These are phyloP conservation scores for Pichia occidentalis DNA, from an alignment of 805 yeast genomes.

Conservation along the genomic window DNA sequence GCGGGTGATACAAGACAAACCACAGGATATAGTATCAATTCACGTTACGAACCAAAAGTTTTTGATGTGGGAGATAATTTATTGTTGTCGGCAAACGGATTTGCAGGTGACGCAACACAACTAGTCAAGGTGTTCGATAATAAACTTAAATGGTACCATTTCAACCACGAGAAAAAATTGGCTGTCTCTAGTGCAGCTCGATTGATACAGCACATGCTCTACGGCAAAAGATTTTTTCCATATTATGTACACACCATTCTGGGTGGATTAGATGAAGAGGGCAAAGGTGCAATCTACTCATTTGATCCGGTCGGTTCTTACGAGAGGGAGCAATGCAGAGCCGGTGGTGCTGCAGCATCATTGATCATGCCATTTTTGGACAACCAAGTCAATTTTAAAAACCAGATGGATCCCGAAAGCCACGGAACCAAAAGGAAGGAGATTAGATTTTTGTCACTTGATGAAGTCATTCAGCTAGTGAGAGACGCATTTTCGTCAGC, in stretches of 20 bases:
- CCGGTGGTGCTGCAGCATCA: slow-evolving; percentile 96
- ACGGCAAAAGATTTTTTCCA: slow-evolving; percentile 93
- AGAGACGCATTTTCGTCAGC: slow-evolving; percentile 94
- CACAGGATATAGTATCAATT: slow-evolving; percentile 86
- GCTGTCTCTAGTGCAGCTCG: slow-evolving; percentile 75
- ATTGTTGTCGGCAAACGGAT: slow-evolving; percentile 89
- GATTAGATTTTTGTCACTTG: slow-evolving; percentile 60
- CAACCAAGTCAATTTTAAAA: slow-evolving; percentile 93
- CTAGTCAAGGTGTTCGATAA: slow-evolving; percentile 67
- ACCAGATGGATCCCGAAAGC: slow-evolving; percentile 78
- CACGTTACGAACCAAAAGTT: slow-evolving; percentile 87
- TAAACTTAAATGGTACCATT: slow-evolving; percentile 86
- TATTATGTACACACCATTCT: slow-evolving; percentile 92
- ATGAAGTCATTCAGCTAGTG: slow-evolving; percentile 81
- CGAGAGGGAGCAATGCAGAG: slow-evolving; percentile 95
- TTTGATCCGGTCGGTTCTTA: slow-evolving; percentile 98
- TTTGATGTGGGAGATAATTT: slow-evolving; percentile 84
- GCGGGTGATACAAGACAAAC: slow-evolving; percentile 99
- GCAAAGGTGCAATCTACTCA: slow-evolving; percentile 91
- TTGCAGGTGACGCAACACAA: slow-evolving; percentile 91
- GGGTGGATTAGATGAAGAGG: slow-evolving; percentile 88
- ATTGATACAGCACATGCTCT: slow-evolving; percentile 79
- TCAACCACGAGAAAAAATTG: slow-evolving; percentile 72
- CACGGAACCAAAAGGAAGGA: slow-evolving; percentile 60
- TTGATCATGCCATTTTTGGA: slow-evolving; percentile 96